These are phyloP conservation scores for Salix purpurea DNA, from an alignment of 345 rosid genomes.

Conservation along the genomic window DNA sequence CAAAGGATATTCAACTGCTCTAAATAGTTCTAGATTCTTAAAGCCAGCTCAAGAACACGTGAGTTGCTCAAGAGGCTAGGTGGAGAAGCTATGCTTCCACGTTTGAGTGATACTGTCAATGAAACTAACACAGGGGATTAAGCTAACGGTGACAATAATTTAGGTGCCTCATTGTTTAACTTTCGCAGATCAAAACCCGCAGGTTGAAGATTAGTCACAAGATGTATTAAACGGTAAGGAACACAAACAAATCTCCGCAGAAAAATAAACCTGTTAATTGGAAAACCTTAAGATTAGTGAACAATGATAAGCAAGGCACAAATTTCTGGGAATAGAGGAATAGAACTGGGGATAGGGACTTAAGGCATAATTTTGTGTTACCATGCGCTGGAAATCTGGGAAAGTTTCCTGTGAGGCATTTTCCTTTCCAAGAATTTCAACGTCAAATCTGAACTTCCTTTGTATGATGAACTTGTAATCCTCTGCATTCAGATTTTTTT, in stretches of 20 bases:
- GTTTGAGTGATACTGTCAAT: conserved; percentile 11
- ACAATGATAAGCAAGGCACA: too few species aligned
- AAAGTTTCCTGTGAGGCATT: neutral
- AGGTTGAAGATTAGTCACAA: neutral
- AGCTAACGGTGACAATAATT: conserved; percentile 11
- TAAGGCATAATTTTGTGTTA: neutral
- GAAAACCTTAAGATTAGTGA: neutral
- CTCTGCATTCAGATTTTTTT: neutral
- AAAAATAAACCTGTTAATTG: neutral
- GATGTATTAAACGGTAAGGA: neutral
- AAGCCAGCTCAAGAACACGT: conserved; percentile 38
- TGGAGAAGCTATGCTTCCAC: conserved; percentile 23
- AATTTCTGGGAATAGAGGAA: too few species aligned
- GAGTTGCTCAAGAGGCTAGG: conserved; percentile 15
- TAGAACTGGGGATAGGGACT: neutral
- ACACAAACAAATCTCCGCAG: neutral
- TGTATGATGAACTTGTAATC: neutral
- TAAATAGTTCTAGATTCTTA: conserved; percentile 54
- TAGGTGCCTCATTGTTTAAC: conserved; percentile 15
- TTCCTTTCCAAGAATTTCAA: too few species aligned
- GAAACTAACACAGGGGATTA: conserved; percentile 6
- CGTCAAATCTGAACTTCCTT: neutral
- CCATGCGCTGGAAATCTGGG: neutral
- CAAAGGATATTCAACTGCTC: conserved; percentile 60
- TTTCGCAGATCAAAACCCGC: conserved; percentile 15